These are phyloP conservation scores for Lantana camara DNA, from an alignment of 257 asterid species.

Conservation along the genomic window DNA sequence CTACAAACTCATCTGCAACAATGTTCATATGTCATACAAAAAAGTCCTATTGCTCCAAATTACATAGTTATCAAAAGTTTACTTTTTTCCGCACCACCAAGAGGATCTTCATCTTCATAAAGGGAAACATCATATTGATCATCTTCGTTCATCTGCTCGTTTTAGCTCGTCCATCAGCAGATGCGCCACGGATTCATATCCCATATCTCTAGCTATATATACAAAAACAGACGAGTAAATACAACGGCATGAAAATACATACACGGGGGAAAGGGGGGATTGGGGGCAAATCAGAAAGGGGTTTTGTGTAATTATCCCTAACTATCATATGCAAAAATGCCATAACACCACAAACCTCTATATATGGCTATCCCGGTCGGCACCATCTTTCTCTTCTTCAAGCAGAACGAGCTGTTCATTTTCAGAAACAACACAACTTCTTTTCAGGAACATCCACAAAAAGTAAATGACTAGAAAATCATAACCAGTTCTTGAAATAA, in stretches of 20 bases:
- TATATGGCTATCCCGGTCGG: slow-evolving; percentile 83
- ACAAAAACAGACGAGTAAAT: neutral
- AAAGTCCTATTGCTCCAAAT: neutral
- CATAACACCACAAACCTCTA: slow-evolving; percentile 50
- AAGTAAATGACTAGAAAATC: too few relatives aligned
- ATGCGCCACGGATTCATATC: slow-evolving; percentile 89
- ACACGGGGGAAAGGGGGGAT: too few relatives aligned
- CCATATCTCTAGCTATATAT: slow-evolving; percentile 66
- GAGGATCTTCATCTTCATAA: neutral
- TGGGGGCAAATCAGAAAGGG: too few relatives aligned
- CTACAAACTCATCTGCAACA: neutral
- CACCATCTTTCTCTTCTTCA: slow-evolving; percentile 69
- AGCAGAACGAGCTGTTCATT: slow-evolving; percentile 68
- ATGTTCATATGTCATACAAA: neutral
- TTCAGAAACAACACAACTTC: slow-evolving; percentile 11
- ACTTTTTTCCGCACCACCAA: too few relatives aligned
- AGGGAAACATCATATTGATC: slow-evolving; percentile 10
- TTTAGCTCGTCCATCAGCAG: slow-evolving; percentile 67
- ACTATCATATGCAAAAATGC: neutral
- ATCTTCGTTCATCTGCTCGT: slow-evolving; percentile 33
- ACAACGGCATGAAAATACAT: neutral
- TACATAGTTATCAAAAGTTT: too few relatives aligned
- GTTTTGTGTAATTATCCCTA: too few relatives aligned
- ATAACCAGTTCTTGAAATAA: neutral
- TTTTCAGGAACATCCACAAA: slow-evolving; percentile 9